phyloP scores from a whole-genome alignment of 139 green algal genomes.

The Chlorella sp. region DNA sequence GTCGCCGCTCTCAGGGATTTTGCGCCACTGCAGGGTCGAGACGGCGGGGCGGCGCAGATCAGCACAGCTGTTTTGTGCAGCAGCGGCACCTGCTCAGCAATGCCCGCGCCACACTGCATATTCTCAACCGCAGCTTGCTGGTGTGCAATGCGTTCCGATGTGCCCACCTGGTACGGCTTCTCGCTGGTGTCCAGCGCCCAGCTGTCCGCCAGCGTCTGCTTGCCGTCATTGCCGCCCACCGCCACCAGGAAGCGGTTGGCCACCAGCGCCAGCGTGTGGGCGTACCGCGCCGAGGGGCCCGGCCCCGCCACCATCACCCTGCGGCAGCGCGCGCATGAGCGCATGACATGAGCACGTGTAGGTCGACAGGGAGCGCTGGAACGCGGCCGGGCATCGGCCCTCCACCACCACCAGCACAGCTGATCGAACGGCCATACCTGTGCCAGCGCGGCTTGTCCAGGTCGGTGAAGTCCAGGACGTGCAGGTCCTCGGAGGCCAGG shows the following conservation, averaged over 20 bases:
- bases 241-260: conserved; percentile 97
- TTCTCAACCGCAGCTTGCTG: no score
- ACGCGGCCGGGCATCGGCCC: no score
- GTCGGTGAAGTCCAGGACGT: conserved; percentile 98
- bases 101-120: no score
- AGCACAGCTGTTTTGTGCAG: no score
- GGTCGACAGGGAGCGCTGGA: no score
- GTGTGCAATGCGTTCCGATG: no score
- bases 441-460: conserved; percentile 92
- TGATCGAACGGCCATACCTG: conserved; percentile 67
- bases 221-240: conserved; percentile 97
- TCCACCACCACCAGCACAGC: no score
- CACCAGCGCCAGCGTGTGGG: conserved; percentile 95
- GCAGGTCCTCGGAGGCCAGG: conserved; percentile 94
- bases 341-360: not conserved
- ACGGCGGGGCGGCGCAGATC: no score
- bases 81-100: no score
- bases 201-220: conserved; percentile 85
- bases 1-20: conserved; percentile 86
- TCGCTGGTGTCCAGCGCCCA: conserved; percentile 98
- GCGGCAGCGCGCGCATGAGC: not conserved
- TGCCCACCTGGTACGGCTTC: conserved; percentile 88
- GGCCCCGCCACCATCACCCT: conserved; percentile 95
- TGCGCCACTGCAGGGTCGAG: conserved; percentile 91
- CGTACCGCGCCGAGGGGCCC: conserved; percentile 94